A percentile compares a stretch with the other conserved stretches of the same genome.
Conservation (phyloP, 2,329 filamentous ascomycete species). For the Fusarium caatingaense region DNA sequence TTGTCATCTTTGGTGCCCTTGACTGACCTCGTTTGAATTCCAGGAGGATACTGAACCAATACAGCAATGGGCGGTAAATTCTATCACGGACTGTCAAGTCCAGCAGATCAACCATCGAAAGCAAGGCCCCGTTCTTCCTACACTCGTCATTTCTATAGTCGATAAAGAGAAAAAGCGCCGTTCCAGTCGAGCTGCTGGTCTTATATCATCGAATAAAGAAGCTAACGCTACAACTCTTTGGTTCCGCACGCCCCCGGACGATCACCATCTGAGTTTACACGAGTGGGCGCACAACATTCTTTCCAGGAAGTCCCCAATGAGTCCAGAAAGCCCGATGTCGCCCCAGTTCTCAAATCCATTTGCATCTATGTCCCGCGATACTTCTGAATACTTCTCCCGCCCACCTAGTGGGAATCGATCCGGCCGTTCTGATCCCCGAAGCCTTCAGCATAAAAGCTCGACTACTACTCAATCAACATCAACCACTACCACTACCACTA, state of each 20-base stretch:
- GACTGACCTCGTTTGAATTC: conserved; percentile 20
- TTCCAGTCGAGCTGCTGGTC: conserved; percentile 70
- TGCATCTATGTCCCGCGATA: conserved; percentile 55
- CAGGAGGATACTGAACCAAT: conserved; percentile 65
- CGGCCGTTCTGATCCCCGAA: conserved; percentile 48
- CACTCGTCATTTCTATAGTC: conserved; percentile 67
- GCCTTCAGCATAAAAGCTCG: conserved; percentile 62
- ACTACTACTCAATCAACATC: conserved; percentile 61
- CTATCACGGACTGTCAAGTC: conserved; percentile 67
- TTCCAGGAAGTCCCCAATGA: conserved; percentile 57
- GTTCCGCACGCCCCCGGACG: conserved; percentile 67
- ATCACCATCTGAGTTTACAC: conserved; percentile 63
- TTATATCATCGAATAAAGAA: conserved; percentile 64
- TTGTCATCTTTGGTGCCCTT: background rate
- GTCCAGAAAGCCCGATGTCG: conserved; percentile 64
- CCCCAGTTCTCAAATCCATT: conserved; percentile 68
- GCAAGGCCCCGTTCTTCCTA: conserved; percentile 68
- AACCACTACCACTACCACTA: conserved; percentile 57
- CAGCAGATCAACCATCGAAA: conserved; percentile 71
- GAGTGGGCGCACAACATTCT: conserved; percentile 70
- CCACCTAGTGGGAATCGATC: conserved; percentile 58
- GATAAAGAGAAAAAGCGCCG: conserved; percentile 73
- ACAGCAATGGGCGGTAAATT: conserved; percentile 64
- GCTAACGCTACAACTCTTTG: conserved; percentile 61
- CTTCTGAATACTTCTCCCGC: conserved; percentile 56